Percentiles rank a stretch among this genome's conserved stretches.
Conservation (phyloP, 345 rosid genomes). For the Pugionium dolabratum region DNA sequence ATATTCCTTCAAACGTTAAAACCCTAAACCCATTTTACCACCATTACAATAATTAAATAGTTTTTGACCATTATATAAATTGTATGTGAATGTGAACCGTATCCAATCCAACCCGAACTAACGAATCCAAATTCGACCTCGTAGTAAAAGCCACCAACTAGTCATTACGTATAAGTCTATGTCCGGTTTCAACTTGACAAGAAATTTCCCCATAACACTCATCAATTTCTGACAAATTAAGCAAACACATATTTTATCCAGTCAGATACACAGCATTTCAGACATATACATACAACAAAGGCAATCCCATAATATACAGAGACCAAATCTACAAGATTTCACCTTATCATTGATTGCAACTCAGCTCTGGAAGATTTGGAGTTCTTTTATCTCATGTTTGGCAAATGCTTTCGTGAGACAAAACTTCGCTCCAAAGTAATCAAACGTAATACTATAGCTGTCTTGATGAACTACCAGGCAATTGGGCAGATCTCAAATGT, state of each 20-base stretch:
- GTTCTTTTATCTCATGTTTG: background rate
- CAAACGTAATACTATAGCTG: slow-evolving; percentile 36
- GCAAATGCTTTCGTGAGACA: background rate
- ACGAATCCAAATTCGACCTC: no score
- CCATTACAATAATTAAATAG: no score
- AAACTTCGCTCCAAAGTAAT: slow-evolving; percentile 11
- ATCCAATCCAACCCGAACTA: no score
- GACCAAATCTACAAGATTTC: slow-evolving; percentile 1
- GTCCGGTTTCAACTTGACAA: no score
- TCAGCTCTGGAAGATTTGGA: slow-evolving; percentile 14
- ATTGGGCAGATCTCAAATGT: slow-evolving; percentile 57
- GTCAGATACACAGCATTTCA: slow-evolving; percentile 1
- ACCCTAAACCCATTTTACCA: no score
- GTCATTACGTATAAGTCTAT: no score
- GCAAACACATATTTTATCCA: background rate
- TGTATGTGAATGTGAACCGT: no score
- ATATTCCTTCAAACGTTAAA: no score
- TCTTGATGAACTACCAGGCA: slow-evolving; percentile 60
- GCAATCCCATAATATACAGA: slow-evolving; percentile 15
- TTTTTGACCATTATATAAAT: no score
- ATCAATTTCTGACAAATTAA: no score
- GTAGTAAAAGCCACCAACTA: no score
- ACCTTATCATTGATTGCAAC: slow-evolving; percentile 19
- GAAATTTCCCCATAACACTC: no score
- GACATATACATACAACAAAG: slow-evolving; percentile 9